A percentile compares a stretch with the other conserved stretches of the same genome.
Conservation (phyloP, 768 basidiomycete species). For the Mycena latifolia region DNA sequence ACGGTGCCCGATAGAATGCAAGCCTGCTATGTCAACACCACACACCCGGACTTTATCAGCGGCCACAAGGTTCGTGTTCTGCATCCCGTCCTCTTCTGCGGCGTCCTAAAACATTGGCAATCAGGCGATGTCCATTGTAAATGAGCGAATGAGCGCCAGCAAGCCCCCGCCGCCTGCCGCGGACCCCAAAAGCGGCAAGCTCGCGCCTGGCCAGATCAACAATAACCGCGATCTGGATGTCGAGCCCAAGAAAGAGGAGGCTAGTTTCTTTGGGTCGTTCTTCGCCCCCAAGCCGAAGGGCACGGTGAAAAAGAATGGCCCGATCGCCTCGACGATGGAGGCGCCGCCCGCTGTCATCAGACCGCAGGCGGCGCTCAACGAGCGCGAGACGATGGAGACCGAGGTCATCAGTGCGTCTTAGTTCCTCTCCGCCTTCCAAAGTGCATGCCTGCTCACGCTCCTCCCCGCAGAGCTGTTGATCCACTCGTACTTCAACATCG, state of each 20-base stretch:
- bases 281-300: conserved; percentile 77
- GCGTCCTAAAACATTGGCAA: conserved; percentile 11
- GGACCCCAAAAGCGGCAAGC: conserved; percentile 81
- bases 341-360: conserved; percentile 90
- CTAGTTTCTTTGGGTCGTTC: conserved; percentile 96
- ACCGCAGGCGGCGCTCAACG: conserved; percentile 91
- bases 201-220: conserved; percentile 76
- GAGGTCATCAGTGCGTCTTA: conserved; percentile 94
- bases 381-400: conserved; percentile 97
- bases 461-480: conserved; percentile 85
- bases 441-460: not conserved
- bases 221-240: conserved; percentile 96
- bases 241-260: conserved; percentile 89
- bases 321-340: conserved; percentile 55
- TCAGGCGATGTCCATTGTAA: conserved; percentile 90
- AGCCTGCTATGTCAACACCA: conserved; percentile 99
- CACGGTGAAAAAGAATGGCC: conserved; percentile 71
- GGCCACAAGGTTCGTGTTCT: conserved; percentile 80
- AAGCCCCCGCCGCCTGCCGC: conserved; percentile 71
- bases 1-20: conserved; percentile 77
- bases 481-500: conserved; percentile 97
- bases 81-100: not conserved
- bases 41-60: conserved; percentile 97
- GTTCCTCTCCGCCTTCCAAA: conserved; percentile 3
- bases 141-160: conserved; percentile 83